Conservation (phyloP, 2,329 filamentous ascomycete species). For the Fusarium nodosum region DNA sequence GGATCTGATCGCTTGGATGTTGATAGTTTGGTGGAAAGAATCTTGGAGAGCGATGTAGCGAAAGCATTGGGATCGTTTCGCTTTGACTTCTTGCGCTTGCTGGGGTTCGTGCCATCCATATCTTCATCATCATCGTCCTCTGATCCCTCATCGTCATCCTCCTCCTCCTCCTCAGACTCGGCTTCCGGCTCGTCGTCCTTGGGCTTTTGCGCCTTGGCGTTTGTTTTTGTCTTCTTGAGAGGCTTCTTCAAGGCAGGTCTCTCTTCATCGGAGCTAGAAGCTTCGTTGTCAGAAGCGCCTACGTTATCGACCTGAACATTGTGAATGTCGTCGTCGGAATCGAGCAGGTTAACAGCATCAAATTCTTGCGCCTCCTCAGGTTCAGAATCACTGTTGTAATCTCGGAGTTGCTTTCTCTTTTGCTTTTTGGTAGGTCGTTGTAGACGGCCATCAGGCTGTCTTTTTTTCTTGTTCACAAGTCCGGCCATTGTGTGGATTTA, state of each 20-base stretch:
- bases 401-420: constrained; percentile 61
- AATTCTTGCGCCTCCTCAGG: constrained; percentile 61
- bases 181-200: constrained; percentile 42
- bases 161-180: constrained; percentile 44
- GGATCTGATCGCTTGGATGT: constrained; percentile 86
- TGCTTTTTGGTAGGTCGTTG: constrained; percentile 66
- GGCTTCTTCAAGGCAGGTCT: constrained; percentile 49
- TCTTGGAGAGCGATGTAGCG: constrained; percentile 92
- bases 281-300: constrained; percentile 56
- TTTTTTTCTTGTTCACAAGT: constrained; percentile 55
- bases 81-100: constrained; percentile 73
- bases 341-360: constrained; percentile 66
- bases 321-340: constrained; percentile 70
- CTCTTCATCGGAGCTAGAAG: constrained; percentile 57
- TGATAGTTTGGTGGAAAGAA: constrained; percentile 89
- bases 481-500: constrained; percentile 53
- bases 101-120: constrained; percentile 54
- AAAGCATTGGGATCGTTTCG: constrained; percentile 94
- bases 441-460: constrained; percentile 50
- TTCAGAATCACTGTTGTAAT: constrained; percentile 68
- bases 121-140: constrained; percentile 56
- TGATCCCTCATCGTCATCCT: constrained; percentile 47
- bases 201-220: constrained; percentile 46
- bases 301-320: constrained; percentile 66
- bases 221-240: constrained; percentile 50